phyloP scores from a whole-genome alignment of 2,329 filamentous ascomycete genomes.

The Colletotrichum theobromicola region DNA sequence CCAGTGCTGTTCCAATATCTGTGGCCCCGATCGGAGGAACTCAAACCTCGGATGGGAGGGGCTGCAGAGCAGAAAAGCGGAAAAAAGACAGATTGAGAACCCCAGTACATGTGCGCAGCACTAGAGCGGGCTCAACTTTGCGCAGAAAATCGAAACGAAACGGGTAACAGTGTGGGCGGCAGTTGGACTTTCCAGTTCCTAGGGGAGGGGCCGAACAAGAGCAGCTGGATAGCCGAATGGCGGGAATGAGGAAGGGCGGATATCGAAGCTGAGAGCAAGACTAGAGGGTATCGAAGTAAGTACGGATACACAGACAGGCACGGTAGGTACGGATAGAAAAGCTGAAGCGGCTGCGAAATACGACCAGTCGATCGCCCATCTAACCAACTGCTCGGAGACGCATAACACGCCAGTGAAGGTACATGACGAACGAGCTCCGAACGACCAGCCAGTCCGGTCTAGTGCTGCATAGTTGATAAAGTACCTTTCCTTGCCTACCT shows the following conservation, averaged over 20 bases:
- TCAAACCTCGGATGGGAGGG: conserved; percentile 2
- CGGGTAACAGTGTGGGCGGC: conserved; percentile 14
- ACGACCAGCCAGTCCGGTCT: background rate
- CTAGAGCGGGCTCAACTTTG: background rate
- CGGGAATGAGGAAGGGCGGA: background rate
- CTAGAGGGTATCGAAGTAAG: background rate
- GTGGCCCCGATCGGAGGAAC: conserved; percentile 6
- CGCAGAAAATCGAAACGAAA: conserved; percentile 12
- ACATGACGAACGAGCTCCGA: background rate
- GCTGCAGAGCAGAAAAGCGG: background rate
- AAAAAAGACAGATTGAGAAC: background rate
- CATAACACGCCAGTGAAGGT: background rate
- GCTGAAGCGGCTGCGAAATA: background rate
- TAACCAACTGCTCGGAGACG: background rate
- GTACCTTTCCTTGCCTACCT: background rate
- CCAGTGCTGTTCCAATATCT: background rate
- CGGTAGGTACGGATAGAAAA: background rate
- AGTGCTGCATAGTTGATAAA: background rate
- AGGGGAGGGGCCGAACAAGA: background rate
- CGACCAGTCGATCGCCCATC: background rate
- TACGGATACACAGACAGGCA: background rate
- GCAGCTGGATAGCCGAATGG: background rate
- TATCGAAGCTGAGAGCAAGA: background rate
- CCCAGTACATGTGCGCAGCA: background rate
- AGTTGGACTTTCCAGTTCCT: background rate